phyloP scores from a whole-genome alignment of 2,329 filamentous ascomycete genomes.

The Colletotrichum incanum region DNA sequence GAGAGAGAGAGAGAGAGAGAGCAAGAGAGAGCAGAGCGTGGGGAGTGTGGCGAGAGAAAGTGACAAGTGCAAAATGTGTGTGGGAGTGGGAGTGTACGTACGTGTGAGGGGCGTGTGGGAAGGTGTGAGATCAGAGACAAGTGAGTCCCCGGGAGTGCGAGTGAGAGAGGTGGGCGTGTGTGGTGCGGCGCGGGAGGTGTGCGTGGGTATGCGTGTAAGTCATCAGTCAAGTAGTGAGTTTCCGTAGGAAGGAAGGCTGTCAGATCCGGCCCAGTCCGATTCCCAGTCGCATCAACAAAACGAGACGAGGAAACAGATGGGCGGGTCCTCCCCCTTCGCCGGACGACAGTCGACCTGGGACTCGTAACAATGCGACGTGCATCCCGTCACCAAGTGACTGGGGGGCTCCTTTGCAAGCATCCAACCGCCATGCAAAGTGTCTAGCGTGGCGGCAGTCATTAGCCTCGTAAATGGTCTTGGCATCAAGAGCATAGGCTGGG shows the following conservation, averaged over 20 bases:
- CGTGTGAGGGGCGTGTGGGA: constrained; percentile 16
- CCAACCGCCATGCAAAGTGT: constrained; percentile 30
- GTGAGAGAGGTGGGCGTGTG: constrained; percentile 25
- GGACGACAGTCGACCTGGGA: constrained; percentile 26
- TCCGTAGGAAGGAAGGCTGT: constrained; percentile 24
- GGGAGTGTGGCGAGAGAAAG: constrained; percentile 26
- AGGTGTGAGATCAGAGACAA: constrained; percentile 20
- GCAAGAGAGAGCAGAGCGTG: neutral
- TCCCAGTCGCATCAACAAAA: constrained; percentile 36
- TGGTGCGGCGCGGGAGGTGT: constrained; percentile 45
- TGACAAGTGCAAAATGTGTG: constrained; percentile 30
- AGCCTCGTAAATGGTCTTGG: constrained; percentile 22
- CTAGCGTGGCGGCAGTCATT: constrained; percentile 32
- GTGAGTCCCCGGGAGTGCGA: neutral
- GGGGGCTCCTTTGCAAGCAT: constrained; percentile 25
- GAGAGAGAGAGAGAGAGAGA: too few relatives aligned
- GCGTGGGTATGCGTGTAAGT: constrained; percentile 40
- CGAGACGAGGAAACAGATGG: constrained; percentile 42
- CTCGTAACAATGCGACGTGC: constrained; percentile 36
- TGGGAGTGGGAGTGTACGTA: too few relatives aligned
- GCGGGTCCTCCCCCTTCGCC: constrained; percentile 18
- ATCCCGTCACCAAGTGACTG: constrained; percentile 27
- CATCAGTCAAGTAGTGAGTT: constrained; percentile 23
- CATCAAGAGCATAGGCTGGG: constrained; percentile 15
- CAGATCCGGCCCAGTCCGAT: constrained; percentile 34